A percentile compares a stretch with the other conserved stretches of the same genome.
phyloP scores from a whole-genome alignment of 108 stramenopile species.

The Conticribra weissflogii region DNA sequence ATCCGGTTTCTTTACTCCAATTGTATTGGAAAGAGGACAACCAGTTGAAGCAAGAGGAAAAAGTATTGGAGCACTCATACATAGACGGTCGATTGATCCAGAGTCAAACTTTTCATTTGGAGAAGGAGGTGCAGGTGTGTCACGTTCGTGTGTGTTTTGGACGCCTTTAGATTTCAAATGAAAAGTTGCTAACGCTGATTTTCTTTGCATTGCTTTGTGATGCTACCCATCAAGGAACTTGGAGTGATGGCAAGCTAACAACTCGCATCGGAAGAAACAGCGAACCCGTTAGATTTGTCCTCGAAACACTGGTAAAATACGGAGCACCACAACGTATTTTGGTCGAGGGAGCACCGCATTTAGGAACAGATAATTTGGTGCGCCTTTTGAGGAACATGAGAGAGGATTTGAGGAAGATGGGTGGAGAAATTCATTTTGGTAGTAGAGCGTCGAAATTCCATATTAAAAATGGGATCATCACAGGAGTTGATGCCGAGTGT shows the following conservation, averaged over 20 bases:
- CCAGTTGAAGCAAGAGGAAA: slow-evolving; percentile 90
- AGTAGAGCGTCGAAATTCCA: slow-evolving; percentile 68
- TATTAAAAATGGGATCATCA: slow-evolving; percentile 50
- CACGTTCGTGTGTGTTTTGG: no score
- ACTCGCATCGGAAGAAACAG: slow-evolving; percentile 91
- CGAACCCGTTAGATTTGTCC: slow-evolving; percentile 63
- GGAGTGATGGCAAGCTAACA: slow-evolving; percentile 96
- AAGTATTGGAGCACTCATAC: slow-evolving; percentile 90
- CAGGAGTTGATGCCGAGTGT: slow-evolving; percentile 49
- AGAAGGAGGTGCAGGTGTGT: slow-evolving; percentile 91
- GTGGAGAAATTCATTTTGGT: slow-evolving; percentile 87
- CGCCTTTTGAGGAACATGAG: slow-evolving; percentile 84
- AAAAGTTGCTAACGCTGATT: neutral
- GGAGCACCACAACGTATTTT: slow-evolving; percentile 90
- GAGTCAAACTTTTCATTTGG: slow-evolving; percentile 94
- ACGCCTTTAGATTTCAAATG: neutral
- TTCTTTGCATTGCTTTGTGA: neutral
- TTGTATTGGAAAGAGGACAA: slow-evolving; percentile 90
- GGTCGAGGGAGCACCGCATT: slow-evolving; percentile 90
- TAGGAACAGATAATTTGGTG: slow-evolving; percentile 94
- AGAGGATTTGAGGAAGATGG: slow-evolving; percentile 55
- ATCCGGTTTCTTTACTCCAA: slow-evolving; percentile 62
- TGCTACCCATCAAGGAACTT: slow-evolving; percentile 53
- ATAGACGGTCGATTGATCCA: slow-evolving; percentile 55
- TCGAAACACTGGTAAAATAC: slow-evolving; percentile 84